Conservation (phyloP, 2,329 filamentous ascomycete genomes). For the Chrysosporium queenslandicum region DNA sequence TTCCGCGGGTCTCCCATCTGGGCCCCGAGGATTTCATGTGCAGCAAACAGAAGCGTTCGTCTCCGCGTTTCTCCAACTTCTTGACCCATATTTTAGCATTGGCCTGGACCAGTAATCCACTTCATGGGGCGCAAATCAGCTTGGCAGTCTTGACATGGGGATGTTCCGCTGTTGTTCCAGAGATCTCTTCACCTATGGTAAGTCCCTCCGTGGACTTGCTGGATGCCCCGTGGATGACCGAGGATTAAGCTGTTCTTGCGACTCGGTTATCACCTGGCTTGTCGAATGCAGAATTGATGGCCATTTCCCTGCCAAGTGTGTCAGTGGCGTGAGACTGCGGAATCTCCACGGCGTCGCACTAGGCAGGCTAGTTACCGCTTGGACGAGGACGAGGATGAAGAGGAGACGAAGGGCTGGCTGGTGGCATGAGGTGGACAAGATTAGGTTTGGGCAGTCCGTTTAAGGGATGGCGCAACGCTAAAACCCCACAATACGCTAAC, state of each 20-base stretch:
- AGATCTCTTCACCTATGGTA: background rate
- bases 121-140: background rate
- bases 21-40: too few relatives aligned
- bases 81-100: slow-evolving; percentile 1
- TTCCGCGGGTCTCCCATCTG: too few relatives aligned
- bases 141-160: background rate
- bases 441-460: background rate
- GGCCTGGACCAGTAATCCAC: background rate
- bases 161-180: background rate
- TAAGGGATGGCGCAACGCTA: background rate
- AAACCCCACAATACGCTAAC: slow-evolving; percentile 2
- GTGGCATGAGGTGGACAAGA: background rate
- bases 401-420: too few relatives aligned
- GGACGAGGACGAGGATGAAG: background rate
- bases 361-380: too few relatives aligned
- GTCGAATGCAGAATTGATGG: too few relatives aligned
- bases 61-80: background rate
- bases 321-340: too few relatives aligned
- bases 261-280: too few relatives aligned
- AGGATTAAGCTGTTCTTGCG: too few relatives aligned
- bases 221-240: too few relatives aligned
- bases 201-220: too few relatives aligned
- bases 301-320: too few relatives aligned
- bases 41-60: background rate
- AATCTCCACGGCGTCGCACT: too few relatives aligned